Evolutionary conservation across 768 basidiomycete genomes (phyloP).

Genomic region (Trichaptum fuscoviolaceum): DNA sequence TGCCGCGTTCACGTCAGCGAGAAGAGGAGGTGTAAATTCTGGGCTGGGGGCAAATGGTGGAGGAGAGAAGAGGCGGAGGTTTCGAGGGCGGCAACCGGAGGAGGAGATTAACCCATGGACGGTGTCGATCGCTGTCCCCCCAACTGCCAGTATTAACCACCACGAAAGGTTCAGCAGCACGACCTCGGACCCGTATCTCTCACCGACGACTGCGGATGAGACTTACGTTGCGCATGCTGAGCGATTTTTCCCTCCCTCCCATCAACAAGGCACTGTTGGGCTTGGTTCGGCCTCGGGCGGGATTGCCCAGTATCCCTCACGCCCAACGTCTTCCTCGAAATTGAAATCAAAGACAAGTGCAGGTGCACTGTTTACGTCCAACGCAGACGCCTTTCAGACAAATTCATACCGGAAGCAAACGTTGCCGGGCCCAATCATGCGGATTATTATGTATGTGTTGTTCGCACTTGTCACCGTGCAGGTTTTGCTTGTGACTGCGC

Average conservation of each 20-base stretch:
- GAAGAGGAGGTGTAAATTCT: neutral
- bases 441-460: neutral
- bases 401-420: neutral
- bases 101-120: neutral
- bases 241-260: neutral
- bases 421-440: neutral
- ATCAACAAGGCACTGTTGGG: neutral
- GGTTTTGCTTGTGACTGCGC: neutral
- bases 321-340: neutral
- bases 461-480: neutral
- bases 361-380: neutral
- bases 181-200: neutral
- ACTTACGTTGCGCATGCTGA: neutral
- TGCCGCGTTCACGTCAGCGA: neutral
- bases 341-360: neutral
- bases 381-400: neutral
- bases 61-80: neutral
- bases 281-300: neutral
- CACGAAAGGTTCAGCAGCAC: conserved; percentile 1
- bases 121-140: neutral
- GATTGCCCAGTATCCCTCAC: neutral
- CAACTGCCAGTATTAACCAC: neutral
- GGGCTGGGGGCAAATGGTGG: neutral
- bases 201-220: neutral
- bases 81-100: neutral